Percentiles rank a stretch among this genome's conserved stretches.
phyloP scores from a whole-genome alignment of 768 basidiomycete species.

The Suillus bovinus region DNA sequence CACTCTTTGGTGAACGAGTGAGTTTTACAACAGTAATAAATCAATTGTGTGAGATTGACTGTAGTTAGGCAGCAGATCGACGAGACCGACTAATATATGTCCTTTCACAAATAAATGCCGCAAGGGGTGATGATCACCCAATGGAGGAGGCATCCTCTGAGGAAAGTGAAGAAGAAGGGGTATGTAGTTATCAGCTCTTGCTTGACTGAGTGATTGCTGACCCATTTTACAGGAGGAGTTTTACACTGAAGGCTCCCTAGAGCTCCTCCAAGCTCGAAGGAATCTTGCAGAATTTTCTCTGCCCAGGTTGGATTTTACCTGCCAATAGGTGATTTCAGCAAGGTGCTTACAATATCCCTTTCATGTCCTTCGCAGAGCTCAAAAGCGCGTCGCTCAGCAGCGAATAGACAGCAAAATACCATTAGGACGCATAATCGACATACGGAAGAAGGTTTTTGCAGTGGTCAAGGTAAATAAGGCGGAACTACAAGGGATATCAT shows the following conservation, averaged over 20 bases:
- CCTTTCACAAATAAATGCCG: conserved; percentile 89
- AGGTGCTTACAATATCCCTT: conserved; percentile 75
- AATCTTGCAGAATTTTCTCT: conserved; percentile 92
- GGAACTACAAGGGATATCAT: background rate
- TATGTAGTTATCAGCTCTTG: background rate
- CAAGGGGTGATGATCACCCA: conserved; percentile 76
- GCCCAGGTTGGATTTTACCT: conserved; percentile 83
- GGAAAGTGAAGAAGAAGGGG: conserved; percentile 76
- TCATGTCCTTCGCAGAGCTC: conserved; percentile 74
- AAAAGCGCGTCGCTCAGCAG: conserved; percentile 92
- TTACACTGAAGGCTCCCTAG: conserved; percentile 88
- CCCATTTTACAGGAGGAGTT: conserved; percentile 74
- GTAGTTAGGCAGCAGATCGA: conserved; percentile 84
- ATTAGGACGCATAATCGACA: conserved; percentile 85
- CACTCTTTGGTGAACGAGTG: conserved; percentile 95
- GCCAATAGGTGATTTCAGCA: conserved; percentile 50
- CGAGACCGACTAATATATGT: conserved; percentile 95
- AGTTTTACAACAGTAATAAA: conserved; percentile 34
- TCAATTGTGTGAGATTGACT: conserved; percentile 16
- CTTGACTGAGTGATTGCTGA: conserved; percentile 8
- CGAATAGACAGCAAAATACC: conserved; percentile 86
- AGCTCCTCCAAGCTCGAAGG: conserved; percentile 82
- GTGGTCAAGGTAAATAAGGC: conserved; percentile 75
- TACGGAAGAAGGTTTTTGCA: conserved; percentile 86
- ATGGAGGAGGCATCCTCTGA: conserved; percentile 70